Percentiles rank a stretch among this genome's conserved stretches.
Evolutionary conservation across 1,284 basidiomycete genomes (phyloP).

Genomic region (Spongiforma sp.): DNA sequence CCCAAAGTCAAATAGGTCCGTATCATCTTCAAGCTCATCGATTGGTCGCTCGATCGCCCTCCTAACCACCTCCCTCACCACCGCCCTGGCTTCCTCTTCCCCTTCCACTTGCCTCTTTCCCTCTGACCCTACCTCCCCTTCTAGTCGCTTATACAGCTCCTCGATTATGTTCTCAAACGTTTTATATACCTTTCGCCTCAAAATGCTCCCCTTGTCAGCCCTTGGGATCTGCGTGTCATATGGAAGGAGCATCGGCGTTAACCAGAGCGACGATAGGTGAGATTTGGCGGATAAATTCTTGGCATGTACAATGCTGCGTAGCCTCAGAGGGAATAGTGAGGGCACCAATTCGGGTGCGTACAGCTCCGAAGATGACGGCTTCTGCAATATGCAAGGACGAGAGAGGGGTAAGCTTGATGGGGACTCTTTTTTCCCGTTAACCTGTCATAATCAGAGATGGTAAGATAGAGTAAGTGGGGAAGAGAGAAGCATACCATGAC

Average conservation of each 20-base stretch:
- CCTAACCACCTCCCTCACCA: constrained; percentile 22
- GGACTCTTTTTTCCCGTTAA: constrained; percentile 59
- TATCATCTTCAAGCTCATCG: constrained; percentile 35
- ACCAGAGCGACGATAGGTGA: constrained; percentile 55
- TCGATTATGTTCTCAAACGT: constrained; percentile 56
- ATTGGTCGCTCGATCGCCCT: constrained; percentile 22
- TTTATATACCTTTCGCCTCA: constrained; percentile 51
- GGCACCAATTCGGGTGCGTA: constrained; percentile 55
- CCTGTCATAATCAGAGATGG: constrained; percentile 10
- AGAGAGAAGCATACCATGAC: constrained; percentile 39
- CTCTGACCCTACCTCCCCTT: constrained; percentile 42
- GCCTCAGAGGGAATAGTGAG: constrained; percentile 60
- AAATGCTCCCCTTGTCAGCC: constrained; percentile 52
- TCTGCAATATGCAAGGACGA: constrained; percentile 49
- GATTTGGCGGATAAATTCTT: constrained; percentile 47
- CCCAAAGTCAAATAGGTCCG: constrained; percentile 27
- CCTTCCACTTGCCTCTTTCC: constrained; percentile 34
- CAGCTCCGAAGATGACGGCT: constrained; percentile 65
- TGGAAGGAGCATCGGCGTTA: constrained; percentile 54
- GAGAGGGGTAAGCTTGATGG: constrained; percentile 48
- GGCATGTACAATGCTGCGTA: constrained; percentile 42
- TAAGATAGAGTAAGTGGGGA: neutral
- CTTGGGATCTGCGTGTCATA: constrained; percentile 46
- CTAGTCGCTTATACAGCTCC: constrained; percentile 51
- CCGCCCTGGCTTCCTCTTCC: constrained; percentile 19